Percentiles rank a stretch among this genome's conserved stretches.
Evolutionary conservation across 768 basidiomycete genomes (phyloP).

Genomic region (Boletellus emodensis): DNA sequence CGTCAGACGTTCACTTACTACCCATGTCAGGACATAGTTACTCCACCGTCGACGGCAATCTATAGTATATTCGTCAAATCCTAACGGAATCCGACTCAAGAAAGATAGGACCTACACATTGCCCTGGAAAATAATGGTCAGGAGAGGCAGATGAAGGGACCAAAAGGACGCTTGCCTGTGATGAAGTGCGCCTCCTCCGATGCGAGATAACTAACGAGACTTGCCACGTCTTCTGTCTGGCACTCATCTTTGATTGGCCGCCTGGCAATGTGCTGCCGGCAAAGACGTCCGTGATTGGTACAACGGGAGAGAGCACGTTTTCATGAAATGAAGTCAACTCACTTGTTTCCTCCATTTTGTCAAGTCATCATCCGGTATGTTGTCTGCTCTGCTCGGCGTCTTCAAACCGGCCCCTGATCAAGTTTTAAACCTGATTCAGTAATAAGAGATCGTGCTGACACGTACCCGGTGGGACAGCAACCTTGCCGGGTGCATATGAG

Average conservation of each 20-base stretch:
- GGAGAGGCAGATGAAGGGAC: not conserved
- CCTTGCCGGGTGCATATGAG: too few species aligned
- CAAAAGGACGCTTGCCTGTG: not conserved
- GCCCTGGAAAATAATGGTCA: not conserved
- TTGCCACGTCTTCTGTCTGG: constrained; percentile 33
- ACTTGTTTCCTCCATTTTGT: not conserved
- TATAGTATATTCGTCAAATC: not conserved
- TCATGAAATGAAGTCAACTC: too few species aligned
- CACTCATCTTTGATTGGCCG: constrained; percentile 12
- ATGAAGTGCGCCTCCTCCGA: constrained; percentile 32
- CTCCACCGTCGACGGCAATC: not conserved
- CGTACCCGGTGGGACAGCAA: too few species aligned
- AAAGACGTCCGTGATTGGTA: too few species aligned
- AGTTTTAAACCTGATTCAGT: constrained; percentile 10
- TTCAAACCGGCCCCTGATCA: not conserved
- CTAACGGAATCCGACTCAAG: not conserved
- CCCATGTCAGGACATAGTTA: too few species aligned
- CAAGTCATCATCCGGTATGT: not conserved
- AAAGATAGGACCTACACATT: not conserved
- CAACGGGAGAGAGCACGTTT: too few species aligned
- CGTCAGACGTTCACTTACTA: too few species aligned
- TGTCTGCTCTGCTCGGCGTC: too few species aligned
- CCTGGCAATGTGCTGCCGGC: not conserved
- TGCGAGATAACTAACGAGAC: constrained; percentile 34
- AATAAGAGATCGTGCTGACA: constrained; percentile 26